phyloP scores from a whole-genome alignment of 305 asterid species.

The Withania somnifera region DNA sequence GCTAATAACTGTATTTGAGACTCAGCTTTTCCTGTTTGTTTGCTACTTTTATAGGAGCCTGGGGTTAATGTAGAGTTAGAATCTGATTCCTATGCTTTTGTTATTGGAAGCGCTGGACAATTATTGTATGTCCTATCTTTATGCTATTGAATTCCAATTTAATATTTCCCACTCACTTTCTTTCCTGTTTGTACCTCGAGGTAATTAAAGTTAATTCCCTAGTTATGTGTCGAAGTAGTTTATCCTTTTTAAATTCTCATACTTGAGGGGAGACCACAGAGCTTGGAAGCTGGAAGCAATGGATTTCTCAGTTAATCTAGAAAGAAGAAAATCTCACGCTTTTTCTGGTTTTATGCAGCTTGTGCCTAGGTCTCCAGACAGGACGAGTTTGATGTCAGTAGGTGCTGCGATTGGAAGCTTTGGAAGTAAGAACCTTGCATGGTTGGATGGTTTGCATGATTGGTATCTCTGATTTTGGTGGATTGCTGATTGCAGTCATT shows the following conservation, averaged over 20 bases:
- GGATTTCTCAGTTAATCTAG: background rate
- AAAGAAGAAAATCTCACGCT: background rate
- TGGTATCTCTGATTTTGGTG: conserved; percentile 22
- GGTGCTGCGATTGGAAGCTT: conserved; percentile 39
- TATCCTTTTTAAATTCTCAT: background rate
- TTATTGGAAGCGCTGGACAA: background rate
- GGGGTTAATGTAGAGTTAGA: background rate
- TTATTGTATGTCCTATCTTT: background rate
- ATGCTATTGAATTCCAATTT: background rate
- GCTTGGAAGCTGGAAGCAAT: background rate
- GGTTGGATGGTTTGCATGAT: conserved; percentile 43
- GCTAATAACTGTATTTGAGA: background rate
- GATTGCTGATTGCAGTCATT: conserved; percentile 16
- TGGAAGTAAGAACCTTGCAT: conserved; percentile 40
- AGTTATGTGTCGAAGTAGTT: background rate
- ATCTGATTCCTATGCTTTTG: background rate
- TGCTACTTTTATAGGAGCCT: background rate
- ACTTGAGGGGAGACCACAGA: background rate
- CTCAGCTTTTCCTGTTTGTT: background rate
- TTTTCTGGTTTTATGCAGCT: conserved; percentile 30
- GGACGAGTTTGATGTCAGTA: conserved; percentile 51
- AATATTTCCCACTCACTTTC: background rate
- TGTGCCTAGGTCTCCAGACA: conserved; percentile 68
- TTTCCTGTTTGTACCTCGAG: background rate
- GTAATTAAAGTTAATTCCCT: background rate